A percentile compares a stretch with the other conserved stretches of the same genome.
Conservation (phyloP, 768 basidiomycete genomes). For the Naganishia vishniacii region DNA sequence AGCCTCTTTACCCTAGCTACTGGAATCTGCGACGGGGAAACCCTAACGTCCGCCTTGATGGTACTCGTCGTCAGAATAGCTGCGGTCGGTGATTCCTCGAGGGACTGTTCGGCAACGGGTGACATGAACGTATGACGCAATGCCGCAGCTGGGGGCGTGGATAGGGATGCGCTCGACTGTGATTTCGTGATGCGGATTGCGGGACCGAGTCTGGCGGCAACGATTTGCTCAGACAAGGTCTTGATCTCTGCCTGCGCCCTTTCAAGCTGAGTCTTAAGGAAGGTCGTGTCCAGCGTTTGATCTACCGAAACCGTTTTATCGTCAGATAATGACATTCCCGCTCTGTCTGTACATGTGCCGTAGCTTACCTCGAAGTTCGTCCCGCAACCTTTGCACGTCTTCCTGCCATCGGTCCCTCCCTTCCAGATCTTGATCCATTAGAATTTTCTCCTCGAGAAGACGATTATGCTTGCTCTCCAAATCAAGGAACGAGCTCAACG, state of each 20-base stretch:
- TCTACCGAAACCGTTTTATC: background rate
- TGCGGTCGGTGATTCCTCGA: slow-evolving; percentile 1
- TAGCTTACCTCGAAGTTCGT: slow-evolving; percentile 45
- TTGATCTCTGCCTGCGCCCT: background rate
- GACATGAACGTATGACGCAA: slow-evolving; percentile 6
- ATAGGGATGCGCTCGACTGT: background rate
- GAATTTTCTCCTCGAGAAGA: slow-evolving; percentile 90
- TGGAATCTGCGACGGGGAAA: slow-evolving; percentile 7
- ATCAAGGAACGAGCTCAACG: slow-evolving; percentile 49
- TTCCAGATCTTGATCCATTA: slow-evolving; percentile 89
- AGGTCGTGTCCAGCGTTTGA: slow-evolving; percentile 5
- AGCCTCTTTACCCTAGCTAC: slow-evolving; percentile 13
- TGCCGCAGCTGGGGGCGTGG: background rate
- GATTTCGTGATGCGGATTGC: slow-evolving; percentile 12
- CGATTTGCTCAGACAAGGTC: background rate
- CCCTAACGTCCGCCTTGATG: background rate
- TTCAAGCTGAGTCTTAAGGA: slow-evolving; percentile 7
- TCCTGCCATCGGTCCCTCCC: slow-evolving; percentile 87
- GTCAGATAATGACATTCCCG: background rate
- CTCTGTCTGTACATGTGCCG: too few species aligned
- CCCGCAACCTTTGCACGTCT: slow-evolving; percentile 80
- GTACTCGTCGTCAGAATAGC: background rate
- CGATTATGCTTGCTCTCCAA: slow-evolving; percentile 82
- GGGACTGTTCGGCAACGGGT: slow-evolving; percentile 2
- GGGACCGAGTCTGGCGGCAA: background rate